Conservation (phyloP, 352 stramenopile genomes). For the Globisporangium canariense region DNA sequence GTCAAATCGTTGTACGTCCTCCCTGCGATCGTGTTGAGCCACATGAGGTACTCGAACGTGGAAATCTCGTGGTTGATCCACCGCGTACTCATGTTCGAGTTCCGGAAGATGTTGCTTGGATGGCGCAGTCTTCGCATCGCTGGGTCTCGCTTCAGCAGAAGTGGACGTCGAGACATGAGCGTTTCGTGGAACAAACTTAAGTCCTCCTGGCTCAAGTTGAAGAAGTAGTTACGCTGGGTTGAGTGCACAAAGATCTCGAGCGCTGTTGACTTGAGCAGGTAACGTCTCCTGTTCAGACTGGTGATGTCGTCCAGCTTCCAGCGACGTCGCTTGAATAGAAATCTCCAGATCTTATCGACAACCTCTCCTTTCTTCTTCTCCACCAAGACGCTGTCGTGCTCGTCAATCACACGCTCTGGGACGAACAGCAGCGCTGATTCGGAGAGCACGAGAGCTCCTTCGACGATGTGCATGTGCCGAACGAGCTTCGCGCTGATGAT, state of each 20-base stretch:
- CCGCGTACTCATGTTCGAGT: conserved; percentile 58
- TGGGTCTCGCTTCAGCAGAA: conserved; percentile 66
- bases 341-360: conserved; percentile 48
- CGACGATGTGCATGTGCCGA: conserved; percentile 72
- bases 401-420: conserved; percentile 65
- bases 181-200: conserved; percentile 60
- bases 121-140: conserved; percentile 72
- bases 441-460: conserved; percentile 55
- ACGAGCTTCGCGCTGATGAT: conserved; percentile 63
- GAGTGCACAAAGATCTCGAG: conserved; percentile 83
- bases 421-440: conserved; percentile 58
- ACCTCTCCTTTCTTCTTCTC: conserved; percentile 42
- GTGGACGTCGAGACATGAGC: conserved; percentile 52
- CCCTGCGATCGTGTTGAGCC: conserved; percentile 88
- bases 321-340: conserved; percentile 67
- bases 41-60: conserved; percentile 96
- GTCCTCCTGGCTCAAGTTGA: conserved; percentile 60
- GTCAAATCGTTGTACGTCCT: conserved; percentile 91
- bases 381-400: conserved; percentile 60
- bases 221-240: conserved; percentile 85
- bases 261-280: conserved; percentile 75
- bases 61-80: conserved; percentile 91
- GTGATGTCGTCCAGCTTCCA: conserved; percentile 75
- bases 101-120: conserved; percentile 79
- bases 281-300: conserved; percentile 69